phyloP scores from a whole-genome alignment of 140 eudicot genomes.

The Bidens hawaiensis region DNA sequence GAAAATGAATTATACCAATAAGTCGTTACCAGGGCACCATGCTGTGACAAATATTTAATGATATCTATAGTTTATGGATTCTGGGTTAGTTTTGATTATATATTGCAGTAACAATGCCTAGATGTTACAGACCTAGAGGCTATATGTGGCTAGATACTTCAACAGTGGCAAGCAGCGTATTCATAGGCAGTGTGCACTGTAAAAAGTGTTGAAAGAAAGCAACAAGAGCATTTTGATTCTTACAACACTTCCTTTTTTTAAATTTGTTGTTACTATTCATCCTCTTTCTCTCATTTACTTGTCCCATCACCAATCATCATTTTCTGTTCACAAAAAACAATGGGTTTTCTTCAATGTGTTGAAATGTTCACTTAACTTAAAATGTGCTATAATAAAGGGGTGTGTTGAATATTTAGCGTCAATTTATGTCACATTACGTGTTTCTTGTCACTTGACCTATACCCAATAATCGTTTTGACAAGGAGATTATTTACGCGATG shows the following conservation, averaged over 20 bases:
- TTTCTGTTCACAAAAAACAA: neutral
- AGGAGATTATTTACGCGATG: too few relatives aligned
- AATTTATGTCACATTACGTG: too few relatives aligned
- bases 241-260: conserved; percentile 6
- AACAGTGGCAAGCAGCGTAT: conserved; percentile 15
- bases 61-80: conserved; percentile 10
- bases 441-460: too few relatives aligned
- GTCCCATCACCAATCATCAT: conserved; percentile 18
- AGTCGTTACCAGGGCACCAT: conserved; percentile 8
- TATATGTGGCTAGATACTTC: conserved; percentile 18
- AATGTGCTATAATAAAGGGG: too few relatives aligned
- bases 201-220: conserved; percentile 20
- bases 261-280: conserved; percentile 8
- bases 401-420: too few relatives aligned
- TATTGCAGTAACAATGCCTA: conserved; percentile 18
- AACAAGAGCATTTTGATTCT: conserved; percentile 28
- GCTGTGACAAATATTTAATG: conserved; percentile 12
- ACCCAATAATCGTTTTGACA: too few relatives aligned
- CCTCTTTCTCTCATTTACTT: conserved; percentile 9
- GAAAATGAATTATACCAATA: neutral
- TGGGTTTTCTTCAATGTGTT: neutral
- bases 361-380: too few relatives aligned
- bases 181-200: conserved; percentile 14
- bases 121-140: conserved; percentile 23
- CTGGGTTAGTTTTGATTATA: conserved; percentile 23